Base-by-base conservation (phyloP, 768 basidiomycete genomes). In the Austroboletus eburneus region DNA sequence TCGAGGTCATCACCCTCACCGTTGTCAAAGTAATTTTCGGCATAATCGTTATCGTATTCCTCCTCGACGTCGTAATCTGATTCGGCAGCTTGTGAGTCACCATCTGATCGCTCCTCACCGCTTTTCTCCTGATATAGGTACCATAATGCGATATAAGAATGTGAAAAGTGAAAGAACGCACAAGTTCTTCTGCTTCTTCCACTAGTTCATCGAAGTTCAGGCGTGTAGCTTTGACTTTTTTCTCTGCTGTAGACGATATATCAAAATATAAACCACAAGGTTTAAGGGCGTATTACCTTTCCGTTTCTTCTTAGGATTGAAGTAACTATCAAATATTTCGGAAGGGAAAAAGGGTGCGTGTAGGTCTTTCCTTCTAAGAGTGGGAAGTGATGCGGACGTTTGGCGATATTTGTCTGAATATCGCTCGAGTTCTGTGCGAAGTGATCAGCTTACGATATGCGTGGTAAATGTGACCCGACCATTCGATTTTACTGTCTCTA, bases 31-130 rank as follows among this genome's bases (percentile, higher is more conserved):
- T 92, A 91, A 61, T 92, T 89, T 51, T 87, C 85, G 3, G 85
- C 89, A 51, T 92, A 92, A 52, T 92, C 90, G 54, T 92, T 91
- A 65, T 91, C 90, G 58, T 91, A 90, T 57, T 91, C 89, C 63
- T 94, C 91, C 25, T 91, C 86, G 18, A 87, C 86, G 52, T 91
- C 89, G 58, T 91, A 91, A 63, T 91, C 88, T 21, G 79, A 81
- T 33, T 81, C 80, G 7, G 66, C 76, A 24, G 65, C 77, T 56
- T 85, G 81, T 10, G 85, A 87, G 18, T 79, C 85, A 21, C 65
- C 74, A 14, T 86, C 80, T 24, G 85, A 87, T 4, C 72, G 71
- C 46, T 89, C 87, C 6, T 83, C 81, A 20, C 75, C 77, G 1
- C 84, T 85, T 56, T 87, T 85, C 54, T 84, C 83, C 80, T 87